Evolutionary conservation across 2,329 filamentous ascomycete species (phyloP), one percentile per base, ranked within the genome.

Genomic region (Botrytis squamosa): DNA sequence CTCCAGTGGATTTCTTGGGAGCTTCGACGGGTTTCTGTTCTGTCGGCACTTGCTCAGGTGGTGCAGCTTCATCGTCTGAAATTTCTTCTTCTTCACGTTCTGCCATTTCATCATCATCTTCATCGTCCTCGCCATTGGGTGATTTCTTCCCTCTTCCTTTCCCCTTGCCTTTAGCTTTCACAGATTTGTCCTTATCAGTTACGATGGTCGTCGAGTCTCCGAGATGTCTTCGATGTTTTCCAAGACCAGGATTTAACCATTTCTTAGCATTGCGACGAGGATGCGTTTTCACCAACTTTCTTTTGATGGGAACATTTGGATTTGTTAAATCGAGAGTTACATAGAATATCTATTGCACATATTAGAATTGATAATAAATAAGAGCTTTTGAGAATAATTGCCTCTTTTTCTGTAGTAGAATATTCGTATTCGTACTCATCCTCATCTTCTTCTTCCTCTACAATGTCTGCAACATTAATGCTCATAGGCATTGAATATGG

Each of bases 351-450:
- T 91, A 75, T 44, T 59, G 46, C 6, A 36, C 4, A 55, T 16
- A 63, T 77, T 44, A 77, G 72, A 64, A 59, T 29, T 29, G 46
- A 20, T 16, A n/a, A n/a, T 36, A 40, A 4, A 33, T 57, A 29
- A 25, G 55, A n/a, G 46, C 20, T 49, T 25, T 10, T 22, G 9
- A 66, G 29, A 52, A 12, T 9, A 71, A 78, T 29, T 74, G 88
- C 89, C 84, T 91, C 89, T 22, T 85, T 90, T 78, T 91, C 89
- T 0, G 88, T 90, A 4, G 83, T 82, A 0, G 89, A 91, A 78
- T 91, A 91, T 77, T 91, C 89, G 76, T 91, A 91, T 78, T 91
- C 89, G 88, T 88, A 91, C 4, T 64, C 62, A 22, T 64, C 38
- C 1, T 90, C 88, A 22, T 90, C 88, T 67, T 91, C 87, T 74